These are phyloP conservation scores for Corymbia maculata DNA, from an alignment of 345 rosid genomes.

Conservation along the genomic window DNA sequence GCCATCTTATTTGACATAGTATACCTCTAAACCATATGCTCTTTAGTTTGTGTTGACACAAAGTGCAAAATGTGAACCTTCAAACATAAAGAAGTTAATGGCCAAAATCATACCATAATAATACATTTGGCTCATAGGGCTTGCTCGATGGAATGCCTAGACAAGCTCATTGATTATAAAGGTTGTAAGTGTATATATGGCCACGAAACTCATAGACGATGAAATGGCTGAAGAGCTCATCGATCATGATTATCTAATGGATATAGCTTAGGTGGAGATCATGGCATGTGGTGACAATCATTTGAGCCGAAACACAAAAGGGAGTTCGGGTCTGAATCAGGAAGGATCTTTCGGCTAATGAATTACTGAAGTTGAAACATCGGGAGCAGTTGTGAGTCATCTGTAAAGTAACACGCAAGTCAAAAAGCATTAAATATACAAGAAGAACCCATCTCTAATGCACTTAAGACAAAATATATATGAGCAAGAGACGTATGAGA, in stretches of 20 bases:
- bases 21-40: background rate
- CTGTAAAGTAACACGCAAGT: background rate
- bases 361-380: accelerated
- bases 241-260: background rate
- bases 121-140: accelerated
- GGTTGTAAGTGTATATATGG: background rate
- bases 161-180: background rate
- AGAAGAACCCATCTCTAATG: background rate
- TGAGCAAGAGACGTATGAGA: background rate
- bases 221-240: background rate
- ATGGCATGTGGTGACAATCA: background rate
- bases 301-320: background rate
- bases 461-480: background rate
- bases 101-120: background rate
- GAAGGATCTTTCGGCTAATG: background rate
- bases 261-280: accelerated
- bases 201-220: background rate
- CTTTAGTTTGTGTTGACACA: background rate
- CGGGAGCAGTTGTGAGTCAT: background rate
- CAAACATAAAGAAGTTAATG: background rate
- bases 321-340: background rate
- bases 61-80: accelerated
- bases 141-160: accelerated
- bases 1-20: background rate
- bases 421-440: background rate